phyloP scores from a whole-genome alignment of 805 yeast genomes.

The Novakomyces olei region DNA sequence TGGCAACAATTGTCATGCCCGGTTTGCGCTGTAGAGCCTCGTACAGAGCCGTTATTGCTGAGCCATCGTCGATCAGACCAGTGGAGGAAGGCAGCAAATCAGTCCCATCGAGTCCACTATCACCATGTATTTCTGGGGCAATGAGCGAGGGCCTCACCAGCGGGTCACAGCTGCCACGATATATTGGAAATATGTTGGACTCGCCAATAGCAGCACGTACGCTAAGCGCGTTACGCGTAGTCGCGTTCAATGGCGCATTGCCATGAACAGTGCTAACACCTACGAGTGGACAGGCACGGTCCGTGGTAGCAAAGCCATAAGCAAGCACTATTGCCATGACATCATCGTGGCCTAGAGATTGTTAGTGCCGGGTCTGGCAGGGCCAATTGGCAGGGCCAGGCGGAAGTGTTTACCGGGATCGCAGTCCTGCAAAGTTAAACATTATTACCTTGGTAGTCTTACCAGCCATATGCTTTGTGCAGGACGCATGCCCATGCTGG shows the following conservation, averaged over 20 bases:
- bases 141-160: slow-evolving; percentile 25
- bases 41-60: slow-evolving; percentile 22
- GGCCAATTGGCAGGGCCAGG: too few species aligned
- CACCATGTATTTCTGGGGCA: slow-evolving; percentile 53
- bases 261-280: slow-evolving; percentile 68
- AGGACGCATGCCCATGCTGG: too few species aligned
- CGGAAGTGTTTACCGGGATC: too few species aligned
- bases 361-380: too few species aligned
- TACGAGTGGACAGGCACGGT: slow-evolving; percentile 17
- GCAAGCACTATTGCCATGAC: slow-evolving; percentile 52
- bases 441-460: too few species aligned
- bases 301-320: slow-evolving; percentile 33
- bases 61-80: slow-evolving; percentile 14
- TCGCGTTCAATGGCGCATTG: slow-evolving; percentile 37
- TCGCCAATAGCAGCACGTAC: slow-evolving; percentile 35
- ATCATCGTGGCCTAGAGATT: slow-evolving; percentile 83
- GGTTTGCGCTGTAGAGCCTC: slow-evolving; percentile 23
- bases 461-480: too few species aligned
- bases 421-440: too few species aligned
- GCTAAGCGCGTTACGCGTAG: slow-evolving; percentile 49
- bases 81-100: slow-evolving; percentile 31
- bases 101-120: slow-evolving; percentile 59
- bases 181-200: slow-evolving; percentile 32
- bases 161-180: slow-evolving; percentile 41
- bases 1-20: slow-evolving; percentile 40